phyloP scores from a whole-genome alignment of 2,329 filamentous ascomycete genomes.

The Aotearoamyces nothofagi region DNA sequence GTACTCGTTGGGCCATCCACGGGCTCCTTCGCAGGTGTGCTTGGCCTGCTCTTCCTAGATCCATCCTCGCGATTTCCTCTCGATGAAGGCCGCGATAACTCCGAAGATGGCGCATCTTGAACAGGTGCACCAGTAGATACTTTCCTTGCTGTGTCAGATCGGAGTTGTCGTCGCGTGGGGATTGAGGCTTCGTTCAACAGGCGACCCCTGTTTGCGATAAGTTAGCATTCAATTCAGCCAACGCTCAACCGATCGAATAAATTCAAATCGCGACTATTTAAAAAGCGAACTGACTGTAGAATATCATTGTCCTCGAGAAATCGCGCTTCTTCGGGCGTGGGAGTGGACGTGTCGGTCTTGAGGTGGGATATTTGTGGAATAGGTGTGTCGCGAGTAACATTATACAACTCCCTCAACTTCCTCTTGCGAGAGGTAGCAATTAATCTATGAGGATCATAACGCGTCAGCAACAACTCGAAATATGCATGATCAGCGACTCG shows the following conservation, averaged over 20 bases:
- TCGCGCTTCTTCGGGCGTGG: constrained; percentile 34
- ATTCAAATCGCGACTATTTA: constrained; percentile 6
- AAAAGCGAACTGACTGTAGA: constrained; percentile 35
- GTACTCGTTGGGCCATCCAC: too few species aligned
- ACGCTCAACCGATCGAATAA: constrained; percentile 7
- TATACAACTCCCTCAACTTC: constrained; percentile 78
- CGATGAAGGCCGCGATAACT: neutral
- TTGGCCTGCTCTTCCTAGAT: too few species aligned
- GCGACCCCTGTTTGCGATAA: constrained; percentile 29
- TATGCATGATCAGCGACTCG: too few species aligned
- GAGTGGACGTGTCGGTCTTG: constrained; percentile 39
- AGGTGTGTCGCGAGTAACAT: constrained; percentile 47
- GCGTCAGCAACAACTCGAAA: too few species aligned
- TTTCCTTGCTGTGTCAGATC: constrained; percentile 27
- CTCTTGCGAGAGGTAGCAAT: constrained; percentile 76
- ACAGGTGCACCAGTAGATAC: constrained; percentile 20
- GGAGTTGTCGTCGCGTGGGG: constrained; percentile 29
- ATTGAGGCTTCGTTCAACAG: constrained; percentile 36
- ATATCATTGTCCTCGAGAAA: constrained; percentile 43
- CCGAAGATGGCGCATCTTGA: neutral
- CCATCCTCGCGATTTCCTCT: neutral
- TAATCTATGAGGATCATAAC: constrained; percentile 33
- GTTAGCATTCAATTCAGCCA: constrained; percentile 6
- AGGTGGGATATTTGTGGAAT: constrained; percentile 41
- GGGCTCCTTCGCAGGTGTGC: too few species aligned